phyloP scores from a whole-genome alignment of 1,284 basidiomycete species.

The Trichosporon inkin region DNA sequence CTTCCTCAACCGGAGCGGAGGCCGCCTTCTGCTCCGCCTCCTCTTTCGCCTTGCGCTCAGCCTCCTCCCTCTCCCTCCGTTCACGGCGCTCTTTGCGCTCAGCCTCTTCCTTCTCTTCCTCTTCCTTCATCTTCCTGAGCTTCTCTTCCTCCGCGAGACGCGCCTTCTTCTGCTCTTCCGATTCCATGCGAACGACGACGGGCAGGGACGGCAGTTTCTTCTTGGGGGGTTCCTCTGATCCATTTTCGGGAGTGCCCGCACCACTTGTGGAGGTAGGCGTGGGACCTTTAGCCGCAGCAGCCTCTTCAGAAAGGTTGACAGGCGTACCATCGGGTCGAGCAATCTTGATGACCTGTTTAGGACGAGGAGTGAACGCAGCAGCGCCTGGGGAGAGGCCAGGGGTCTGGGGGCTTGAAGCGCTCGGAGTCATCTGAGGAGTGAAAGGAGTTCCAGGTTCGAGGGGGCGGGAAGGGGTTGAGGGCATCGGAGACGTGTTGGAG shows the following conservation, averaged over 20 bases:
- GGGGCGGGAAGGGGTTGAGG: slow-evolving; percentile 36
- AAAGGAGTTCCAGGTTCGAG: slow-evolving; percentile 26
- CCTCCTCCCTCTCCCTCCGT: slow-evolving; percentile 31
- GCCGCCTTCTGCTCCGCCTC: slow-evolving; percentile 38
- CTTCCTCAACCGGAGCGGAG: neutral
- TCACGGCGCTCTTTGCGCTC: slow-evolving; percentile 45
- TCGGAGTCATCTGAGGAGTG: slow-evolving; percentile 26
- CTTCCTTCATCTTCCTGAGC: slow-evolving; percentile 39
- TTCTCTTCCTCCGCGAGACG: slow-evolving; percentile 47
- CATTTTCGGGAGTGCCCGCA: slow-evolving; percentile 29
- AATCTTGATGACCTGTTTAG: slow-evolving; percentile 42
- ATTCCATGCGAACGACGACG: slow-evolving; percentile 53
- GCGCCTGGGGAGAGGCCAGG: slow-evolving; percentile 36
- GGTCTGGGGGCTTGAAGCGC: slow-evolving; percentile 11
- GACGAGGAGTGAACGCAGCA: slow-evolving; percentile 41
- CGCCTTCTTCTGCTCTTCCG: slow-evolving; percentile 52
- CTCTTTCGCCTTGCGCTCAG: slow-evolving; percentile 36
- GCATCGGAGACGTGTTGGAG: slow-evolving; percentile 31
- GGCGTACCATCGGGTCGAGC: slow-evolving; percentile 47
- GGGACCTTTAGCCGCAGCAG: slow-evolving; percentile 29
- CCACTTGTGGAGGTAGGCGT: slow-evolving; percentile 27
- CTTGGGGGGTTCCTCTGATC: slow-evolving; percentile 27
- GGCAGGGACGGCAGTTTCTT: slow-evolving; percentile 38
- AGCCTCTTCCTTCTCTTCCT: slow-evolving; percentile 44
- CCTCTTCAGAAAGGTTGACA: slow-evolving; percentile 42